Base-by-base conservation (phyloP, 1,284 basidiomycete species). In the Ustilago bromivora region DNA sequence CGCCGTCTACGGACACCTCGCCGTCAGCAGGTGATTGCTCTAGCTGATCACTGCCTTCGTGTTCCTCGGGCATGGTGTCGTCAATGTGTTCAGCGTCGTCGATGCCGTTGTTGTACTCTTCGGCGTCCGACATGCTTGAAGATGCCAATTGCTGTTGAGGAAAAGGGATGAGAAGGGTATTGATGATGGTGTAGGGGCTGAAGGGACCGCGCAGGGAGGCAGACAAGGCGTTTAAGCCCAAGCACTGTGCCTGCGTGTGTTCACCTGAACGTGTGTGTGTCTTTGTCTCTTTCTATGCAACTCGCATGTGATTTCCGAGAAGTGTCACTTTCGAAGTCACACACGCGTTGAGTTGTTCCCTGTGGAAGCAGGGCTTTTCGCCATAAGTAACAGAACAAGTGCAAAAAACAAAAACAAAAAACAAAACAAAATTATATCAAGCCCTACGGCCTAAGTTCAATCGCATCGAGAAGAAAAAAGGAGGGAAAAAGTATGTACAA, bases 281-380 rank as follows among this genome's bases (percentile, higher is more conserved):
- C 58, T 61, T 62, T 58, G 38, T 58, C 53, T 55, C 52, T 66
- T 57, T 66, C 32, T 38, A 61, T 49, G 52, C 53, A 38, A 55
- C 35, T 38, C 36, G 63, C 63, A 62, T 71, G 69, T 71, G 69
- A 71, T 66, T 71, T 71, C 58, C 62, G 17, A 23, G 58, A 71
- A 71, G 69, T 71, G 60, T 52, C 63, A 71, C 69, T 71, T 71
- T 71, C 60, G 28, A 51, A 51, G 13, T 32, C 10, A 51, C 49
- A 32, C 28, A 32, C 49, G 31, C 49, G 31, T 49, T 51, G 49
- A 51, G 49, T 13, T 32, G 3, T 51, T 51, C 28, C n/a, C 3
- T 19, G 19, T 49, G 46, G 23, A 49, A 31, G 46, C 17, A 49
- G 19, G 23, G n/a, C 19, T 35, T 35, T 10, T 15, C n/a, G 2